These are phyloP conservation scores for Hemisphaericaspora xylofermentans DNA, from an alignment of 1,139 yeast species.

Conservation along the genomic window DNA sequence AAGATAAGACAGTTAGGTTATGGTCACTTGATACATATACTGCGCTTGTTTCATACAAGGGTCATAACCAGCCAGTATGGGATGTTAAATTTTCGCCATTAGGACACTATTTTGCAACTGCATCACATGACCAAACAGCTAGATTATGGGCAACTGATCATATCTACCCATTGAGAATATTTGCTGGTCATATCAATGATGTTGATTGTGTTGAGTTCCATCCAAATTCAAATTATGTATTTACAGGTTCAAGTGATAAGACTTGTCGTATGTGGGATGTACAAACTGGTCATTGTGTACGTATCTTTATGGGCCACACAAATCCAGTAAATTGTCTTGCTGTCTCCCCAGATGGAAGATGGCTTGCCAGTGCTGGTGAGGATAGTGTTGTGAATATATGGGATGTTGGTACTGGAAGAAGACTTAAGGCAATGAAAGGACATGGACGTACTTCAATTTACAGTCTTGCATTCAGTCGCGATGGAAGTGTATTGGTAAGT, in stretches of 20 bases:
- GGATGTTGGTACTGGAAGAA: constrained; percentile 92
- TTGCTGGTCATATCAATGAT: constrained; percentile 96
- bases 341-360: constrained; percentile 94
- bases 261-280: constrained; percentile 99
- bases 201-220: constrained; percentile 95
- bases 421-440: constrained; percentile 81
- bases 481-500: constrained; percentile 86
- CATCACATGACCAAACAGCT: constrained; percentile 97
- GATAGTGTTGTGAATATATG: constrained; percentile 87
- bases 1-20: constrained; percentile 85
- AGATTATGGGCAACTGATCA: constrained; percentile 98
- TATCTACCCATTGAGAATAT: constrained; percentile 89
- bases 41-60: constrained; percentile 89
- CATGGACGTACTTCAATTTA: constrained; percentile 88
- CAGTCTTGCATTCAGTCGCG: constrained; percentile 81
- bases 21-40: constrained; percentile 95
- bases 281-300: constrained; percentile 80
- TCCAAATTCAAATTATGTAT: constrained; percentile 91
- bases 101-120: constrained; percentile 97
- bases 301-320: constrained; percentile 93
- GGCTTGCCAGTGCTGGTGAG: constrained; percentile 95
- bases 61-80: constrained; percentile 97
- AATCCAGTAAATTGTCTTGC: constrained; percentile 84
- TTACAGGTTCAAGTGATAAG: constrained; percentile 94
- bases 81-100: constrained; percentile 92